These are phyloP conservation scores for Trichoderma koningii DNA, from an alignment of 2,329 filamentous ascomycete species.

Conservation along the genomic window DNA sequence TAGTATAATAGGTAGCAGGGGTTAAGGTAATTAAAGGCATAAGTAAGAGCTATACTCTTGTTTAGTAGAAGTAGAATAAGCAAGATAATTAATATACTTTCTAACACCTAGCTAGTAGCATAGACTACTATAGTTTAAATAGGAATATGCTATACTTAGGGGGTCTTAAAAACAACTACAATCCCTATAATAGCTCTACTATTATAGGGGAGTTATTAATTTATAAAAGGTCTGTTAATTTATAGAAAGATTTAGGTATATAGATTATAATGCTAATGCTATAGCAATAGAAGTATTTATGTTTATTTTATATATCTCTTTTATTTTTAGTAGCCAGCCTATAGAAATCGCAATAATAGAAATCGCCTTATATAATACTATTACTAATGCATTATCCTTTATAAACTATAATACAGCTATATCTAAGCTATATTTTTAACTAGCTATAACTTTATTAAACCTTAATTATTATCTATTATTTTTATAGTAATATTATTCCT, in stretches of 20 bases:
- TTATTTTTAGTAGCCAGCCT: background rate
- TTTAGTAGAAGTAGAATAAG: too few relatives aligned
- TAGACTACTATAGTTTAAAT: too few relatives aligned
- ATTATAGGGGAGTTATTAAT: background rate
- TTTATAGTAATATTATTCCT: background rate
- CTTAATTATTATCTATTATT: constrained; percentile 3
- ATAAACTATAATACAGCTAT: background rate
- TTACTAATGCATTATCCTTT: background rate
- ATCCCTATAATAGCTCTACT: background rate
- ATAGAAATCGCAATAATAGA: background rate
- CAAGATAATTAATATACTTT: too few relatives aligned
- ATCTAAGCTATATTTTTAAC: background rate
- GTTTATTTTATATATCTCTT: background rate
- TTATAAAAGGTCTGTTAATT: background rate
- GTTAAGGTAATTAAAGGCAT: too few relatives aligned
- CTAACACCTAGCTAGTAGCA: too few relatives aligned
- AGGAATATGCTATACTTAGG: too few relatives aligned
- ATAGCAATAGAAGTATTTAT: background rate
- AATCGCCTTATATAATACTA: background rate
- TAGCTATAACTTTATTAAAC: too few relatives aligned
- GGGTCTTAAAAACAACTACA: too few relatives aligned
- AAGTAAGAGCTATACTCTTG: too few relatives aligned
- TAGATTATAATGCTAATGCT: background rate
- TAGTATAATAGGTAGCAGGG: too few relatives aligned
- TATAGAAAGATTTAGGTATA: background rate